Conservation (phyloP, 2,329 filamentous ascomycete species). For the Epichloe festucae region DNA sequence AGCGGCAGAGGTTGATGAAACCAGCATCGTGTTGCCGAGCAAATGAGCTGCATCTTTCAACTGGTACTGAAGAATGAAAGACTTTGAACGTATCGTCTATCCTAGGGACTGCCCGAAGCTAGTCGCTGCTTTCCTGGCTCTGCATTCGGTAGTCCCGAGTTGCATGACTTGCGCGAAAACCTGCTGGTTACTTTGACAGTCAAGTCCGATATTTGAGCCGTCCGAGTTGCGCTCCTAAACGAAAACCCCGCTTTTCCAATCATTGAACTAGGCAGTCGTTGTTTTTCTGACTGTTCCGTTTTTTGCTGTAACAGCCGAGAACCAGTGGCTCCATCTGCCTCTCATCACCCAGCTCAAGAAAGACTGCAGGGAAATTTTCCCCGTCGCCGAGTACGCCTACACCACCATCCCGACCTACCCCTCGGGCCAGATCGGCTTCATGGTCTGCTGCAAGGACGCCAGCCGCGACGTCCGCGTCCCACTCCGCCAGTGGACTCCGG, state of each 20-base stretch:
- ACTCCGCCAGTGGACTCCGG: slow-evolving; percentile 63
- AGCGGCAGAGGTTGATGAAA: slow-evolving; percentile 13
- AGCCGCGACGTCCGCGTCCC: slow-evolving; percentile 74
- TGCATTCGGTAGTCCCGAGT: slow-evolving; percentile 25
- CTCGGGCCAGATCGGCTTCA: slow-evolving; percentile 98
- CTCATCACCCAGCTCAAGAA: slow-evolving; percentile 94
- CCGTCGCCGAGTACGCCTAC: slow-evolving; percentile 95
- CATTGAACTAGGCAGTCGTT: slow-evolving; percentile 1
- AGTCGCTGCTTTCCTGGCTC: slow-evolving; percentile 25
- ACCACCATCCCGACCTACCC: slow-evolving; percentile 99
- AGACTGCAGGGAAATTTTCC: slow-evolving; percentile 94
- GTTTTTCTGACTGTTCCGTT: slow-evolving; percentile 7
- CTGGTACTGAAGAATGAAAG: background rate
- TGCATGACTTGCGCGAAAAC: slow-evolving; percentile 4
- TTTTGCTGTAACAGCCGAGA: slow-evolving; percentile 57
- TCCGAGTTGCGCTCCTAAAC: background rate
- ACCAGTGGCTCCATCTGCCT: slow-evolving; percentile 95
- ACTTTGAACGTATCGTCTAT: slow-evolving; percentile 6
- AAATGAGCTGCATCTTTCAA: background rate
- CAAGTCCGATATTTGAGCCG: background rate
- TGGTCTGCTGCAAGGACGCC: slow-evolving; percentile 97
- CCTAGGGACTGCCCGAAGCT: slow-evolving; percentile 23
- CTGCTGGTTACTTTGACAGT: background rate
- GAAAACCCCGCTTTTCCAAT: background rate
- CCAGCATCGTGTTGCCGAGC: background rate